Base-by-base conservation (phyloP, 768 basidiomycete species). In the Trametopsis cervina region DNA sequence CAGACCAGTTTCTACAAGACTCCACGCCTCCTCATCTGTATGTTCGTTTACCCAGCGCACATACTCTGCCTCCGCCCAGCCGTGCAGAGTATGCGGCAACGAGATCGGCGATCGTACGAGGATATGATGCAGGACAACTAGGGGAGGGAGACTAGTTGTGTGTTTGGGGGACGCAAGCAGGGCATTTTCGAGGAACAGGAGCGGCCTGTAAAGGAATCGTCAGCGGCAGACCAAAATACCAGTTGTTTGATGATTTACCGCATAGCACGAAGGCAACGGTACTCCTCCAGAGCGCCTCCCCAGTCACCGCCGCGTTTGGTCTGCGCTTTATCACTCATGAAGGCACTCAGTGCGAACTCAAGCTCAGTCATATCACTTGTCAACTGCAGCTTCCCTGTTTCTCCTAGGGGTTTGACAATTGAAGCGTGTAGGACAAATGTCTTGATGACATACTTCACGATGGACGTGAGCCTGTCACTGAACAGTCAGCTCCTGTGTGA, bases 21-120 rank as follows among this genome's bases (percentile, higher is more conserved):
- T 78, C 77, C 81, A 79, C 6, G 85, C 78, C 61, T 97, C 95
- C 50, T 74, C 76, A 51, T 84, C 80, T 2, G 80, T 71, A 59
- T 97, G 96, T 61, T 96, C 94, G 50, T 90, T 86, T 11, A 98
- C 75, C 93, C 94, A 99, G 38, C 89, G 80, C 42, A 96, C 89
- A 64, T 99, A 99, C 69, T 98, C 96, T 3, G 85, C 77, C 61
- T 97, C 92, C 49, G 89, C 85, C 95, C 96, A 98, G 0, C 87
- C 85, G 60, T 97, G 92, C 47, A 92, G 64, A 42, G 78, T 75
- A 62, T 99, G 91, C 9, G 96, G 95, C 33, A 98, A 73, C 4
- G 86, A 78, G 46, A 90, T 73, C 0, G 88, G 84, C 1, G 90
- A 90, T 9, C 90, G 83, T 21, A 98, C 93, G 26, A 96, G 74